phyloP scores from a whole-genome alignment of 208 protist genomes.

The Acanthamoeba sp. region DNA sequence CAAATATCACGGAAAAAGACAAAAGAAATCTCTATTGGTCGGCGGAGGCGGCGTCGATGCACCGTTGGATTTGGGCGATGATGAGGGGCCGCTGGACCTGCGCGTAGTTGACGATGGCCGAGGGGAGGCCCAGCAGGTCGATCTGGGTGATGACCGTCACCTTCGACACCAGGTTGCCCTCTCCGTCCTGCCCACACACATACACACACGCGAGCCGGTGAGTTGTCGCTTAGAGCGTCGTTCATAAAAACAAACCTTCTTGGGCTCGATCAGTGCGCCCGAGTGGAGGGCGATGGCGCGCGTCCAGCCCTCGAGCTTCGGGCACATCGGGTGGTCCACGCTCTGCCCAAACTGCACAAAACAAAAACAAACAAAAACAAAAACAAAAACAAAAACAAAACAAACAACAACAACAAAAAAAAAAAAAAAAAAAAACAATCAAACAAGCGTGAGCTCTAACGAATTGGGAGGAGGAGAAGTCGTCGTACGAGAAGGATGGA shows the following conservation, averaged over 20 bases:
- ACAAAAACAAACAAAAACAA: neutral
- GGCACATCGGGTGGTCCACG: neutral
- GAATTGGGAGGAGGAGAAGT: too few relatives aligned
- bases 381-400: too few relatives aligned
- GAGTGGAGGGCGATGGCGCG: neutral
- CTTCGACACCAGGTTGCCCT: neutral
- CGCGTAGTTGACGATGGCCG: neutral
- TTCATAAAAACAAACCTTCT: too few relatives aligned
- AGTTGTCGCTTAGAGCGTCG: too few relatives aligned
- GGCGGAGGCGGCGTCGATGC: neutral
- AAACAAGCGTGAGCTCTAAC: too few relatives aligned
- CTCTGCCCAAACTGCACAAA: neutral
- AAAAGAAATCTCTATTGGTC: too few relatives aligned
- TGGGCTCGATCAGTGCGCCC: neutral
- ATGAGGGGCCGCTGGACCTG: neutral
- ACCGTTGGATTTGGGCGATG: neutral
- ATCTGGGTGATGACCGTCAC: slow-evolving; percentile 16
- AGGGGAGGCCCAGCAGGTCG: neutral
- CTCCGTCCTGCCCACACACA: neutral
- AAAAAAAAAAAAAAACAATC: too few relatives aligned
- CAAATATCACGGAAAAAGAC: too few relatives aligned
- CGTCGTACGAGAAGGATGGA: neutral
- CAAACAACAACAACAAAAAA: too few relatives aligned
- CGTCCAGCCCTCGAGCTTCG: neutral
- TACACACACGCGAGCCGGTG: too few relatives aligned